Evolutionary conservation across 108 stramenopile genomes (phyloP).

Genomic region (Pseudonitzschia multiseries): DNA sequence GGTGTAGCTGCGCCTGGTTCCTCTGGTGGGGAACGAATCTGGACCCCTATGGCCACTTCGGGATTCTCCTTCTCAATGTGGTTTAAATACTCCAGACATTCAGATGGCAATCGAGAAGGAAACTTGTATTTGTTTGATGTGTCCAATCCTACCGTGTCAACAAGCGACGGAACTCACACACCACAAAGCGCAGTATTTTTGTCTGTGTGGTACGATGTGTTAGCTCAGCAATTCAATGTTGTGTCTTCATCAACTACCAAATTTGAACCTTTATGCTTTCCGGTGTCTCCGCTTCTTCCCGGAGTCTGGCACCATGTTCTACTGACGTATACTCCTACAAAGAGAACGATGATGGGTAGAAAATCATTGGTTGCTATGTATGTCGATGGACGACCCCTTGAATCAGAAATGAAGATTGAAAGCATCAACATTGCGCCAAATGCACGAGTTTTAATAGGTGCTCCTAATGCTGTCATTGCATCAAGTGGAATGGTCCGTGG

Average conservation of each 20-base stretch:
- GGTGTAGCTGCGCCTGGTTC: conserved; percentile 45
- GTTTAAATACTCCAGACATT: conserved; percentile 60
- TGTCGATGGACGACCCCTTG: conserved; percentile 80
- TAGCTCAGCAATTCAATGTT: conserved; percentile 69
- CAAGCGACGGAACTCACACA: conserved; percentile 42
- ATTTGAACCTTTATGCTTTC: conserved; percentile 73
- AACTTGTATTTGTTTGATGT: conserved; percentile 77
- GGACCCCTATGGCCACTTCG: conserved; percentile 65
- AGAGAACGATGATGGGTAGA: conserved; percentile 74
- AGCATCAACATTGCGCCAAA: conserved; percentile 77
- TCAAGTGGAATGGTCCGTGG: conserved; percentile 74
- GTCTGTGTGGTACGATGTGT: conserved; percentile 78
- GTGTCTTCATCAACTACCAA: conserved; percentile 59
- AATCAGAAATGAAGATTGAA: conserved; percentile 78
- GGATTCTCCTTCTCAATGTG: conserved; percentile 83
- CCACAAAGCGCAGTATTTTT: conserved; percentile 57
- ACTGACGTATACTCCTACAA: conserved; percentile 81
- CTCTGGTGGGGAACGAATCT: conserved; percentile 53
- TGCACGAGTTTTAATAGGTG: conserved; percentile 69
- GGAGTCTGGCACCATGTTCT: conserved; percentile 86
- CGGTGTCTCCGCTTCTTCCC: conserved; percentile 70
- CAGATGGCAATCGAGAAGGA: conserved; percentile 50
- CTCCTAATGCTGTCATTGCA: conserved; percentile 76
- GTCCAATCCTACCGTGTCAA: conserved; percentile 52
- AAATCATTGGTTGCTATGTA: conserved; percentile 69